Evolutionary conservation across 352 stramenopile genomes (phyloP).

Genomic region (Thraustochytrium sp.): DNA sequence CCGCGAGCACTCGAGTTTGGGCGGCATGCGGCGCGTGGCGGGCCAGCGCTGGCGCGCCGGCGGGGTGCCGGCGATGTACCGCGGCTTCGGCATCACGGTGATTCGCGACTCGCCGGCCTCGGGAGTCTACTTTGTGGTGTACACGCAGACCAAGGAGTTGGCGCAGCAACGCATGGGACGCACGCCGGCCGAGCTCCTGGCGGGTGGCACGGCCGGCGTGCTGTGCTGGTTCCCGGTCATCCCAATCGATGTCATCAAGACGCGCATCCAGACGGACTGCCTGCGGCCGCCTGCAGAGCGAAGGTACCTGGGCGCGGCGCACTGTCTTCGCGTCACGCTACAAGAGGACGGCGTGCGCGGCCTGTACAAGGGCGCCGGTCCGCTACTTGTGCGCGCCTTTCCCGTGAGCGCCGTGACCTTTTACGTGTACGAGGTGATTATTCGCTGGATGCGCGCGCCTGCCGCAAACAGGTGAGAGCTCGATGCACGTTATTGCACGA

Average conservation of each 20-base stretch:
- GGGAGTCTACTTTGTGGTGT: slow-evolving; percentile 48
- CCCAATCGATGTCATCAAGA: slow-evolving; percentile 80
- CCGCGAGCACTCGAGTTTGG: background rate
- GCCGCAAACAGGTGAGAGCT: too few relatives aligned
- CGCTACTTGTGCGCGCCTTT: slow-evolving; percentile 70
- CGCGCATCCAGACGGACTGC: slow-evolving; percentile 62
- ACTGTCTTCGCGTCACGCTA: background rate
- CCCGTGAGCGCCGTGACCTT: slow-evolving; percentile 74
- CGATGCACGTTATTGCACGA: too few relatives aligned
- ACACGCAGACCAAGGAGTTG: slow-evolving; percentile 15
- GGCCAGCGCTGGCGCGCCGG: background rate
- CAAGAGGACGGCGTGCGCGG: background rate
- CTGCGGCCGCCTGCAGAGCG: background rate
- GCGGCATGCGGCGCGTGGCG: slow-evolving; percentile 16
- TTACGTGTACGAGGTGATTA: slow-evolving; percentile 71
- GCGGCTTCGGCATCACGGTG: slow-evolving; percentile 42
- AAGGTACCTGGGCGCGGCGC: background rate
- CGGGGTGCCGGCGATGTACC: slow-evolving; percentile 31
- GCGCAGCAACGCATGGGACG: background rate
- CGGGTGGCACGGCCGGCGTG: slow-evolving; percentile 65
- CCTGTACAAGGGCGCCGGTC: slow-evolving; percentile 68
- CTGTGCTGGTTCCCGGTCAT: slow-evolving; percentile 69
- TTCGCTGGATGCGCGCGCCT: slow-evolving; percentile 57
- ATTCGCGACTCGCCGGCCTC: slow-evolving; percentile 46
- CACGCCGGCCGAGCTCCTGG: slow-evolving; percentile 54